These are phyloP conservation scores for Phalaenopsis equestris DNA, from an alignment of 106 monocot species.

Conservation along the genomic window DNA sequence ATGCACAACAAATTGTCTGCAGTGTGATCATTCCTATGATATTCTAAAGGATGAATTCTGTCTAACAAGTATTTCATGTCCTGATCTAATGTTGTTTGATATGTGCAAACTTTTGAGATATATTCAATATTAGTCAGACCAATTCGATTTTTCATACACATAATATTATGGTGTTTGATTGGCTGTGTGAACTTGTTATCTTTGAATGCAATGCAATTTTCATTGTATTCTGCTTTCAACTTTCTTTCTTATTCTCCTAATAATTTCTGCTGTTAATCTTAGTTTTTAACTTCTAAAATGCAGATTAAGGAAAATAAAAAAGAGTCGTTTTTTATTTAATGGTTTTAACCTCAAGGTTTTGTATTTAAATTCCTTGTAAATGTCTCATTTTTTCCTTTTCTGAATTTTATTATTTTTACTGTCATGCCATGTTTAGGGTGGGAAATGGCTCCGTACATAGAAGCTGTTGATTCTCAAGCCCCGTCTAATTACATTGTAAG, in stretches of 20 bases:
- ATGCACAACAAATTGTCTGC: too few relatives aligned
- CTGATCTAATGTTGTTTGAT: neutral
- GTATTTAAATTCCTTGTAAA: neutral
- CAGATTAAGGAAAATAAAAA: neutral
- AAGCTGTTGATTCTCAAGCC: conserved; percentile 80
- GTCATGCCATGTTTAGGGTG: conserved; percentile 46
- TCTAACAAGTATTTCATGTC: neutral
- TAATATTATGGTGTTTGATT: neutral
- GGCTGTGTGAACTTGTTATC: neutral
- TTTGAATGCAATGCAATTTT: neutral
- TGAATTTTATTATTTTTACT: conserved; percentile 4
- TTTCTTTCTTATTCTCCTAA: neutral
- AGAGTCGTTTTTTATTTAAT: neutral
- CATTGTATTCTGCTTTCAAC: neutral
- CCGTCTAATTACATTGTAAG: conserved; percentile 57
- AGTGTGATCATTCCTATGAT: too few relatives aligned
- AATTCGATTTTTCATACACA: neutral
- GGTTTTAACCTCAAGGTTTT: neutral
- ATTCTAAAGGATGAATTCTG: neutral
- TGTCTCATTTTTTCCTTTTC: neutral
- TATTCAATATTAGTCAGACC: neutral
- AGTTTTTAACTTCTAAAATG: neutral
- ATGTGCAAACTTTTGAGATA: neutral
- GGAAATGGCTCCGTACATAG: conserved; percentile 93
- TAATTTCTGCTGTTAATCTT: neutral